phyloP scores from a whole-genome alignment of 139 green algal species.

The Picochlorum sp. region DNA sequence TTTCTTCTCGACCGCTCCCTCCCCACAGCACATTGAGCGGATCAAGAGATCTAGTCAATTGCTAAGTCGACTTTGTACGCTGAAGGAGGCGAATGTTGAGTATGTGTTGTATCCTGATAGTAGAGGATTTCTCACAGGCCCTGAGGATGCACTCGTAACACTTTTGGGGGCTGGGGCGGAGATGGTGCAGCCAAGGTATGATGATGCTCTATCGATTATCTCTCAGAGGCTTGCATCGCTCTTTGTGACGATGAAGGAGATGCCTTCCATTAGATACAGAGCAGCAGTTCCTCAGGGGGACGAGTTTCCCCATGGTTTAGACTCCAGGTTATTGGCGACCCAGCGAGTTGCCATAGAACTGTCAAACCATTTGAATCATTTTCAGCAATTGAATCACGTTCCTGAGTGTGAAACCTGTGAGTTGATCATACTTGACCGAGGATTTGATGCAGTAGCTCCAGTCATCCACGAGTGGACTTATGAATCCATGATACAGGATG shows the following conservation, averaged over 20 bases:
- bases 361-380: conserved; percentile 33
- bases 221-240: conserved; percentile 48
- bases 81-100: conserved; percentile 85
- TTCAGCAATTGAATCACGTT: conserved; percentile 39
- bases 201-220: conserved; percentile 39
- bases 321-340: conserved; percentile 37
- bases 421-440: conserved; percentile 85
- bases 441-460: conserved; percentile 75
- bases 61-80: conserved; percentile 31
- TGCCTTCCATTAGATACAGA: conserved; percentile 59
- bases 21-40: conserved; percentile 28
- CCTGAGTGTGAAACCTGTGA: conserved; percentile 69
- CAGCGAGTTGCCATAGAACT: conserved; percentile 62
- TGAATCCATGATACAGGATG: conserved; percentile 86
- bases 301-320: conserved; percentile 45
- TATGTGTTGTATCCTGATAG: conserved; percentile 67
- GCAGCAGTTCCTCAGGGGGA: conserved; percentile 39
- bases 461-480: conserved; percentile 98
- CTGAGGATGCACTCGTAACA: conserved; percentile 48
- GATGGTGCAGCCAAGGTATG: conserved; percentile 4
- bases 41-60: conserved; percentile 44
- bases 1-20: conserved; percentile 74
- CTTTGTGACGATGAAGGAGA: conserved; percentile 63
- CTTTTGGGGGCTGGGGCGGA: conserved; percentile 38
- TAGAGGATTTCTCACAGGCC: conserved; percentile 69